A percentile compares a stretch with the other conserved stretches of the same genome.
Evolutionary conservation across 192 early-diverging fungal species (phyloP).

Genomic region (Gryganskiella cystojenkinii): DNA sequence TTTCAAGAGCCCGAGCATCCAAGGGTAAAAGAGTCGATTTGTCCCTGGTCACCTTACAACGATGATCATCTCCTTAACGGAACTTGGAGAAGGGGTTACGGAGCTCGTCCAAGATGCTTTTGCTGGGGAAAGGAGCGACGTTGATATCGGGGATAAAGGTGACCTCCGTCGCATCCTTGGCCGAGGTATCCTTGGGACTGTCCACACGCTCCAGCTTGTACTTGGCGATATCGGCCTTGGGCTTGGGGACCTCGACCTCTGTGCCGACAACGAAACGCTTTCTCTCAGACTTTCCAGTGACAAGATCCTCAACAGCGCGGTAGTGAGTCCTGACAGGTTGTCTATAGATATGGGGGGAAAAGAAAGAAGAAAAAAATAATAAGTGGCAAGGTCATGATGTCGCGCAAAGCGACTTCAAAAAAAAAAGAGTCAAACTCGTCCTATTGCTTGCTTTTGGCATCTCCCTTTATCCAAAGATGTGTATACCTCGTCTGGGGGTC

Average conservation of each 20-base stretch:
- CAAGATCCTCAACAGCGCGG: conserved; percentile 18
- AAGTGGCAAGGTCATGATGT: too few species aligned
- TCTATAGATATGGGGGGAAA: conserved; percentile 11
- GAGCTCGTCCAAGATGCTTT: conserved; percentile 47
- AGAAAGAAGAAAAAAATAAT: too few species aligned
- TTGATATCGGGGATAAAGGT: conserved; percentile 51
- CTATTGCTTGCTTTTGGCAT: neutral
- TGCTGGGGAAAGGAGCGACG: conserved; percentile 50
- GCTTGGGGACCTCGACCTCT: conserved; percentile 48
- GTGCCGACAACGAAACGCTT: conserved; percentile 49
- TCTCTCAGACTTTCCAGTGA: conserved; percentile 36
- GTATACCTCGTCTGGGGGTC: conserved; percentile 65
- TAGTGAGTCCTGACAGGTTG: conserved; percentile 48
- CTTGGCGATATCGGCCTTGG: conserved; percentile 45
- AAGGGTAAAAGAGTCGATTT: too few species aligned
- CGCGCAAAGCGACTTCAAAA: too few species aligned
- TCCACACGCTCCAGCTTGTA: conserved; percentile 47
- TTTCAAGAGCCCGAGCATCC: too few species aligned
- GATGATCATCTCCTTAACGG: conserved; percentile 17
- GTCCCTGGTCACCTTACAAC: too few species aligned
- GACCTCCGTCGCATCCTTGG: conserved; percentile 34
- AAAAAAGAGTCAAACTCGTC: too few species aligned
- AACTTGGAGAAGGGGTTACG: conserved; percentile 51
- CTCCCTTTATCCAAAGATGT: neutral
- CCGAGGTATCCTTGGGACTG: conserved; percentile 48